Percentiles rank a stretch among this genome's conserved stretches.
Evolutionary conservation across 768 basidiomycete genomes (phyloP).

Genomic region (Pleurotus cornucopiae): DNA sequence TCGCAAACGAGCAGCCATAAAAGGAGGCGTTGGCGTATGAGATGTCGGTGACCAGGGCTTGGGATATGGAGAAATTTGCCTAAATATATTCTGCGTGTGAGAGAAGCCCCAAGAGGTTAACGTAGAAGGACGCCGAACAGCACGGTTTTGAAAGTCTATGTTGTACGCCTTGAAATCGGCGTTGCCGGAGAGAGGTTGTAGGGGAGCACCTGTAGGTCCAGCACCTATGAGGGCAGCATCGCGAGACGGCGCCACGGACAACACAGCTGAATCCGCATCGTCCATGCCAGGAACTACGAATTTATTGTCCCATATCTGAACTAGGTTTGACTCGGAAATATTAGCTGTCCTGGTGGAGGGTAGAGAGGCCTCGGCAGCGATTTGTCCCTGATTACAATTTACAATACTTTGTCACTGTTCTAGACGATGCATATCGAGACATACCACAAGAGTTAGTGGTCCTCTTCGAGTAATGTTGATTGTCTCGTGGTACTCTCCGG

Average conservation of each 20-base stretch:
- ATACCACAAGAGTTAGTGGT: constrained; percentile 54
- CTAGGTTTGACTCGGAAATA: constrained; percentile 48
- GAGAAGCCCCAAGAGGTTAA: background rate
- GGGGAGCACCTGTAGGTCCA: constrained; percentile 53
- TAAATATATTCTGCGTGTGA: constrained; percentile 11
- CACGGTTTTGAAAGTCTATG: constrained; percentile 62
- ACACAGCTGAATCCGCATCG: constrained; percentile 56
- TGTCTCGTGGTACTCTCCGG: constrained; percentile 57
- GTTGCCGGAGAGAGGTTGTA: constrained; percentile 48
- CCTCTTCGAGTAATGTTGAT: constrained; percentile 51
- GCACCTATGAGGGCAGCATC: constrained; percentile 57
- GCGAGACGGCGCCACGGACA: constrained; percentile 53
- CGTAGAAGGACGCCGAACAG: constrained; percentile 35
- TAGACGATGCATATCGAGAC: background rate
- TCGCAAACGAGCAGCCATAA: constrained; percentile 57
- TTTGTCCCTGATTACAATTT: constrained; percentile 40
- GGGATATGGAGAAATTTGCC: constrained; percentile 57
- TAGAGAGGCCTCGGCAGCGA: constrained; percentile 25
- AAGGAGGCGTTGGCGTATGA: constrained; percentile 67
- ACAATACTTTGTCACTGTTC: too few relatives aligned
- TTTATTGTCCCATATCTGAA: constrained; percentile 47
- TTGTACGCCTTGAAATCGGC: constrained; percentile 62
- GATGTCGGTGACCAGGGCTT: constrained; percentile 58
- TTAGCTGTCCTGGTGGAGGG: constrained; percentile 34
- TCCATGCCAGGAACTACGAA: constrained; percentile 40